phyloP scores from a whole-genome alignment of 805 yeast species.

The Cyberlindnera suaveolens region DNA sequence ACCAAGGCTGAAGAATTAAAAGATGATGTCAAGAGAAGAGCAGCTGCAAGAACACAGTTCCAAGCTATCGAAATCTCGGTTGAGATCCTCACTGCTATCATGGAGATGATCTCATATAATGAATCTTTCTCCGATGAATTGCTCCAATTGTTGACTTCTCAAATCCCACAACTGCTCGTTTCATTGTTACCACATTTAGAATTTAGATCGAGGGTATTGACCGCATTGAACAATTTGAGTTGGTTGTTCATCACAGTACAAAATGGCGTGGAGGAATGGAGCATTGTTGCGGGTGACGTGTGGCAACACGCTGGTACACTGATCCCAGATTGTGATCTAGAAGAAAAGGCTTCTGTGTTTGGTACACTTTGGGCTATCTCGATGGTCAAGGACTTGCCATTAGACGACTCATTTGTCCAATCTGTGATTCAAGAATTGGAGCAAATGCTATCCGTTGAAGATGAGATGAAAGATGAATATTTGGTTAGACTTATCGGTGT shows the following conservation, averaged over 20 bases:
- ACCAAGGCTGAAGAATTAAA: slow-evolving; percentile 23
- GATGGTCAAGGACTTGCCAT: slow-evolving; percentile 8
- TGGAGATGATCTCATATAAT: slow-evolving; percentile 45
- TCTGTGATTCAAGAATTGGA: slow-evolving; percentile 19
- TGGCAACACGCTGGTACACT: slow-evolving; percentile 5
- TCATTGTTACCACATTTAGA: slow-evolving; percentile 37
- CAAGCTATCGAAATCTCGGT: slow-evolving; percentile 64
- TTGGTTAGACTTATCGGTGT: slow-evolving; percentile 44
- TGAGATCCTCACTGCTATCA: slow-evolving; percentile 70
- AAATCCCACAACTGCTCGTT: slow-evolving; percentile 31
- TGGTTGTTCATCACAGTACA: slow-evolving; percentile 40
- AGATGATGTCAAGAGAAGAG: slow-evolving; percentile 34
- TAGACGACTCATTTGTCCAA: slow-evolving; percentile 25
- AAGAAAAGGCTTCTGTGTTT: slow-evolving; percentile 29
- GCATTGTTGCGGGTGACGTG: slow-evolving; percentile 5
- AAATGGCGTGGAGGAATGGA: slow-evolving; percentile 12
- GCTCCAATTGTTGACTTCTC: slow-evolving; percentile 15
- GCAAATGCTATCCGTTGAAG: slow-evolving; percentile 7
- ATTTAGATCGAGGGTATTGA: slow-evolving; percentile 49
- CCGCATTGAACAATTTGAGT: slow-evolving; percentile 64
- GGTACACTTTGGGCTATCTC: slow-evolving; percentile 42
- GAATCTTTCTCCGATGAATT: slow-evolving; percentile 25
- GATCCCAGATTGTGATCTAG: slow-evolving; percentile 13
- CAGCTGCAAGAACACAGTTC: slow-evolving; percentile 43
- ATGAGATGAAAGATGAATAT: slow-evolving; percentile 31